Percentiles rank a stretch among this genome's conserved stretches.
These are phyloP conservation scores for Russula griseocarnosa DNA, from an alignment of 768 basidiomycete species.

Conservation along the genomic window DNA sequence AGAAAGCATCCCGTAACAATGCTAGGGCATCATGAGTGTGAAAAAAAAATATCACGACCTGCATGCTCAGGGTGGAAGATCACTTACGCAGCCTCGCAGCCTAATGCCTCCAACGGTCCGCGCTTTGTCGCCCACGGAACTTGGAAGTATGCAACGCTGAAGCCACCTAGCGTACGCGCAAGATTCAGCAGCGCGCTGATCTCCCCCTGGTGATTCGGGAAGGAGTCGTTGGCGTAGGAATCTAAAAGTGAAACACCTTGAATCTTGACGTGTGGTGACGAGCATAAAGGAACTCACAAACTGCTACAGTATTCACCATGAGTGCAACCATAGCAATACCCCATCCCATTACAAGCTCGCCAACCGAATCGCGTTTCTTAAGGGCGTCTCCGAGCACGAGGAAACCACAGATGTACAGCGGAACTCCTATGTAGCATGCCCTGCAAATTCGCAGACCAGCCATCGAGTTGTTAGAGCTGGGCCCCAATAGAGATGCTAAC, in stretches of 20 bases:
- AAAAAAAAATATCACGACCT: neutral
- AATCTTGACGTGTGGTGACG: slow-evolving; percentile 21
- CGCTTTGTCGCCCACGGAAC: slow-evolving; percentile 58
- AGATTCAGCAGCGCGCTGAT: slow-evolving; percentile 59
- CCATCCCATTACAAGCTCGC: slow-evolving; percentile 63
- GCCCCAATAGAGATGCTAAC: neutral
- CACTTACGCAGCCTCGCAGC: slow-evolving; percentile 57
- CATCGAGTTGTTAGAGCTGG: neutral
- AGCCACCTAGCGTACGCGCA: slow-evolving; percentile 53
- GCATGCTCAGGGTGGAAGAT: slow-evolving; percentile 1
- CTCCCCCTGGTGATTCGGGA: slow-evolving; percentile 52
- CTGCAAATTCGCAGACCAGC: slow-evolving; percentile 33
- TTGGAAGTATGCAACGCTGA: slow-evolving; percentile 64
- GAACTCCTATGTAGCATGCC: slow-evolving; percentile 57
- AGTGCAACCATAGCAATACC: slow-evolving; percentile 53
- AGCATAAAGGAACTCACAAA: slow-evolving; percentile 42
- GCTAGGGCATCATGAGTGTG: slow-evolving; percentile 29
- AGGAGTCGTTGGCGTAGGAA: slow-evolving; percentile 49
- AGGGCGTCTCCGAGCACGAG: slow-evolving; percentile 53
- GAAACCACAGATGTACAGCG: slow-evolving; percentile 60
- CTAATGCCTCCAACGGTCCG: slow-evolving; percentile 60
- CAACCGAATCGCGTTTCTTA: slow-evolving; percentile 50
- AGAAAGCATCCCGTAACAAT: slow-evolving; percentile 51
- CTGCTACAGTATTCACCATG: slow-evolving; percentile 59
- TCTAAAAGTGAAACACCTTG: slow-evolving; percentile 32